These are phyloP conservation scores for Globisporangium yorkense DNA, from an alignment of 352 stramenopile species.

Conservation along the genomic window DNA sequence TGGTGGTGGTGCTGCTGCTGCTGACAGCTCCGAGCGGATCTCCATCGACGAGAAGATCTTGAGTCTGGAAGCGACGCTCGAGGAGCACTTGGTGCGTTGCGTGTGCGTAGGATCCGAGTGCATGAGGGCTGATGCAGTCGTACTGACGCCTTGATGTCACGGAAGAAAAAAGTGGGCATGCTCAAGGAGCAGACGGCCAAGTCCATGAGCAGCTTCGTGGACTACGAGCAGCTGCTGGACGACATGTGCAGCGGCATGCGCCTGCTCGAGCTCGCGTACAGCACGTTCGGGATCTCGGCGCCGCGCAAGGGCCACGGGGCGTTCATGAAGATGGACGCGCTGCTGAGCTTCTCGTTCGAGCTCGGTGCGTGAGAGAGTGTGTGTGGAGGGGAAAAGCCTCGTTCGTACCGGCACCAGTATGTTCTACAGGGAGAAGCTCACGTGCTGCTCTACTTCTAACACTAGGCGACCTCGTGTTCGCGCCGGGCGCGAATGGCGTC, in stretches of 20 bases:
- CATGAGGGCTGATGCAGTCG: background rate
- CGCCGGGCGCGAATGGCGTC: slow-evolving; percentile 5
- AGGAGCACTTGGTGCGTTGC: slow-evolving; percentile 49
- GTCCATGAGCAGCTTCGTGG: slow-evolving; percentile 21
- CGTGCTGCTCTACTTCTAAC: background rate
- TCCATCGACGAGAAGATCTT: slow-evolving; percentile 49
- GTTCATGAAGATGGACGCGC: slow-evolving; percentile 44
- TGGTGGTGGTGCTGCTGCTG: too few relatives aligned
- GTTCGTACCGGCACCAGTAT: too few relatives aligned
- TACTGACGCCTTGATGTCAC: background rate
- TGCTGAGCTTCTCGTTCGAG: slow-evolving; percentile 40
- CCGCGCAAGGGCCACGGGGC: slow-evolving; percentile 46
- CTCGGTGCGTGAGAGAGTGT: slow-evolving; percentile 26
- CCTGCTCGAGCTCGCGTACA: slow-evolving; percentile 54
- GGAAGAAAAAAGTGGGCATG: slow-evolving; percentile 60
- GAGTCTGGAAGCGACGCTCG: slow-evolving; percentile 62
- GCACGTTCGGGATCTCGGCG: slow-evolving; percentile 44
- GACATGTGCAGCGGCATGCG: slow-evolving; percentile 40
- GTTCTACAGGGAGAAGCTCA: background rate
- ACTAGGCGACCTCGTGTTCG: slow-evolving; percentile 10
- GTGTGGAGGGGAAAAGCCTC: too few relatives aligned
- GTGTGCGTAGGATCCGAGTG: background rate
- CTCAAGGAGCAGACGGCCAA: slow-evolving; percentile 56
- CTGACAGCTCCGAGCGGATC: slow-evolving; percentile 37
- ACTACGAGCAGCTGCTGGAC: slow-evolving; percentile 26